Base-by-base conservation (phyloP, 257 asterid genomes). In the Scutellaria baicalensis region DNA sequence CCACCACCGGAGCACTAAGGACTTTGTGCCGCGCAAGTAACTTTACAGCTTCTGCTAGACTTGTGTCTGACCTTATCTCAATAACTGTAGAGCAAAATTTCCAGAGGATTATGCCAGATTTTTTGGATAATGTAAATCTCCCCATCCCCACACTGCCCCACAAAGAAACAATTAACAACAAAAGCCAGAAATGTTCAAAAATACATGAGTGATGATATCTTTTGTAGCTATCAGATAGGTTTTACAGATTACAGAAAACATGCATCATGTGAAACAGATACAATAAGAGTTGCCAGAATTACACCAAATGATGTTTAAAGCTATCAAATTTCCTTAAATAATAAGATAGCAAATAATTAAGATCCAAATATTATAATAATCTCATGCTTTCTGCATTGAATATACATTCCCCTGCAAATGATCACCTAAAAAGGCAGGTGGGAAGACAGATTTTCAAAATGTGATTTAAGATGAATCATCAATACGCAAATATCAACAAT, bases 1-100 rank as follows among this genome's bases (percentile, higher is more conserved):
- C 97, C 74, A 91, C 92, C 66, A 94, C 97, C 3, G 96, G 97
- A 35, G 95, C 97, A 74, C 99, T 77, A 20, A 94, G 86, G 54
- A 94, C 66, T 74, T 81, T 88, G 81, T 91, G 85, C 54, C 78
- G 69, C 13, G 99, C 84, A 27, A 94, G 84, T 61, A 91, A 75
- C 82, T 83, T 89, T 17, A 94, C 99, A 10, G 92, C 99, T 70
- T 91, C 97, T 7, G 92, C 95, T 67, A 94, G 78, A 59, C 80
- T 89, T 11, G 98, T 80, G 77, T 91, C 95, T 1, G 99, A 94
- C 16, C 74, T 88, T 82, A 94, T 83, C 87, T 94, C 99, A 54
- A 84, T 69, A 61, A 89, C 99, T 94, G 78, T 52, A 79, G 17
- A 70, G 9, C 59, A 50, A 54, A 27, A 3, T 23, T 21, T 38